A percentile compares a stretch with the other conserved stretches of the same genome.
Evolutionary conservation across 2,329 filamentous ascomycete genomes (phyloP).

Genomic region (Dactylellina drechsleri): DNA sequence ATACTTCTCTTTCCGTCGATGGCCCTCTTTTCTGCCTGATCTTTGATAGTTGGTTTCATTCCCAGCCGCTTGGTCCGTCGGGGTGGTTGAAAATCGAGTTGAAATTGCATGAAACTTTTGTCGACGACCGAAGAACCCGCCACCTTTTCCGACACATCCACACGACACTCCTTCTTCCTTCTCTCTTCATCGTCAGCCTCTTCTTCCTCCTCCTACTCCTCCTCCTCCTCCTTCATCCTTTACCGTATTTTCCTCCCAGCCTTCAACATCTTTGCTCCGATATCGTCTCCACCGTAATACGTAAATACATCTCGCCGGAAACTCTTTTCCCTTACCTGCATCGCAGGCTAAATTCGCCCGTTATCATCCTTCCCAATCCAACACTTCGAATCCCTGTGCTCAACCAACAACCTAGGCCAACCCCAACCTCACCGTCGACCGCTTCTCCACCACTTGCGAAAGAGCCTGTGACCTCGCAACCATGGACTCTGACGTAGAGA

Average conservation of each 20-base stretch:
- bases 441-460: not conserved
- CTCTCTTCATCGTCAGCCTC: conserved; percentile 9
- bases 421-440: not conserved
- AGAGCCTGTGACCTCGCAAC: not conserved
- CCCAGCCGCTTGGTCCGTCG: not conserved
- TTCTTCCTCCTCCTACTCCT: not conserved
- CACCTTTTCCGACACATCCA: not conserved
- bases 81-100: too few species aligned
- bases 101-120: too few species aligned
- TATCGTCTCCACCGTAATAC: too few species aligned
- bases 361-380: not conserved
- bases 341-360: conserved; percentile 1
- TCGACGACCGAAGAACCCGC: conserved; percentile 1
- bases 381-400: conserved; percentile 8
- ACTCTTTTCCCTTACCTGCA: conserved; percentile 5
- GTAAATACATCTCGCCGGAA: not conserved
- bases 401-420: not conserved
- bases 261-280: not conserved
- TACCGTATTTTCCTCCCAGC: not conserved
- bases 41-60: too few species aligned
- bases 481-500: conserved; percentile 51
- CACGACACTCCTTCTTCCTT: conserved; percentile 3
- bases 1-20: not conserved
- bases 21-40: not conserved
- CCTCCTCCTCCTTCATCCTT: not conserved